Evolutionary conservation across 148 eudicot genomes (phyloP).

Genomic region (Amaranthus cruentus): DNA sequence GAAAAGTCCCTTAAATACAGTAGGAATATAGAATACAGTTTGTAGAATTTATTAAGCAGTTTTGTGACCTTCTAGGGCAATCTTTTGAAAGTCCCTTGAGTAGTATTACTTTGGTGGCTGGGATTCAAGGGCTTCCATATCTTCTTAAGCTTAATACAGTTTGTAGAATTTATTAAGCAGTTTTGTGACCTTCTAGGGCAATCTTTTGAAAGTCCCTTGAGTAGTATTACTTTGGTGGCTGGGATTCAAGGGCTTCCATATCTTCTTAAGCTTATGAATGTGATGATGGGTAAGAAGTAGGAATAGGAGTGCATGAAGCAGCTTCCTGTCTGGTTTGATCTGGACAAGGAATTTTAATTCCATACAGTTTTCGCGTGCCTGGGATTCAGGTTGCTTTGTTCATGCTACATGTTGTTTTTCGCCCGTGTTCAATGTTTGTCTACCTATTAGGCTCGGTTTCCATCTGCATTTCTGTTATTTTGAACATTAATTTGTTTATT

Average conservation of each 20-base stretch:
- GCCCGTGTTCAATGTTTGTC: too few species aligned
- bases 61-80: slow-evolving; percentile 64
- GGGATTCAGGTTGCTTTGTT: too few species aligned
- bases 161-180: slow-evolving; percentile 52
- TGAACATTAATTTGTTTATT: too few species aligned
- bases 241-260: slow-evolving; percentile 83
- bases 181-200: slow-evolving; percentile 68
- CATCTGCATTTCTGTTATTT: too few species aligned
- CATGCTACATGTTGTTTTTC: too few species aligned
- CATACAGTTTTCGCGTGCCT: slow-evolving; percentile 87
- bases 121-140: slow-evolving; percentile 76
- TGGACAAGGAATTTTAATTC: slow-evolving; percentile 69
- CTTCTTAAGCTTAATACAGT: slow-evolving; percentile 71
- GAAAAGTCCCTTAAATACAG: too few species aligned
- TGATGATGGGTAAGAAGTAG: slow-evolving; percentile 68
- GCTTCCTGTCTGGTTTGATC: slow-evolving; percentile 68
- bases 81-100: slow-evolving; percentile 72
- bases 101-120: slow-evolving; percentile 68
- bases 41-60: slow-evolving; percentile 54
- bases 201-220: slow-evolving; percentile 68
- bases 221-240: slow-evolving; percentile 65
- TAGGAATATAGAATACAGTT: too few species aligned
- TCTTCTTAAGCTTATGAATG: slow-evolving; percentile 80
- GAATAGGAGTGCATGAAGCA: slow-evolving; percentile 91
- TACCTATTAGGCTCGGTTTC: too few species aligned